Conservation (phyloP, 2,329 filamentous ascomycete species). For the Cladophialophora yegresii region DNA sequence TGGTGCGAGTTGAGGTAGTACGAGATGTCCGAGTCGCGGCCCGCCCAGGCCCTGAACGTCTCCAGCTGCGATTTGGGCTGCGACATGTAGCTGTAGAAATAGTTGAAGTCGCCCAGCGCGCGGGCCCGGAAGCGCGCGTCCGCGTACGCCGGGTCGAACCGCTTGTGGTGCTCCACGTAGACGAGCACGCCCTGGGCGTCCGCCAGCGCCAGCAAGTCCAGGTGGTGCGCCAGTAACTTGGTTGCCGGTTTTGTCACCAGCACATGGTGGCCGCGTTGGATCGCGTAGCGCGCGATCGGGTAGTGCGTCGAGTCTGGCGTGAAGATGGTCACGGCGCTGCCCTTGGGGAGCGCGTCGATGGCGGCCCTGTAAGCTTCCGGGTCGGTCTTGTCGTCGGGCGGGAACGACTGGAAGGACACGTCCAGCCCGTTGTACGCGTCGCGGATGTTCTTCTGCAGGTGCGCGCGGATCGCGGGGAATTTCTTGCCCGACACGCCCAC, state of each 20-base stretch:
- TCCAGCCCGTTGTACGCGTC: conserved; percentile 87
- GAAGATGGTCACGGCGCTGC: conserved; percentile 93
- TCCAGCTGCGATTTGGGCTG: conserved; percentile 89
- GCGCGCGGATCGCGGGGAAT: conserved; percentile 88
- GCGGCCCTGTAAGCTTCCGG: conserved; percentile 83
- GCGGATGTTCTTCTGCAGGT: conserved; percentile 83
- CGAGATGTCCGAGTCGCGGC: conserved; percentile 86
- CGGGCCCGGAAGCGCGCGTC: conserved; percentile 71
- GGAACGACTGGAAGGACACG: conserved; percentile 81
- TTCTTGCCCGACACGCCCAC: conserved; percentile 85
- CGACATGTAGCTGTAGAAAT: conserved; percentile 97
- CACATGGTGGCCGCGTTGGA: conserved; percentile 83
- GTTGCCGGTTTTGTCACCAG: conserved; percentile 93
- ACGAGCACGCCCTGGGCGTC: conserved; percentile 79
- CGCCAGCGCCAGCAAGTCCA: conserved; percentile 70
- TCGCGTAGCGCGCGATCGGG: conserved; percentile 88
- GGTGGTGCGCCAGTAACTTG: conserved; percentile 78
- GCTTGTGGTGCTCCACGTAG: conserved; percentile 95
- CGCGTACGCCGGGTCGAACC: conserved; percentile 88
- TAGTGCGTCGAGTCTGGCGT: conserved; percentile 92
- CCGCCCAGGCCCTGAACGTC: conserved; percentile 94
- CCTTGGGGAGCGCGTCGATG: conserved; percentile 75
- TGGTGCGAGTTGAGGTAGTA: conserved; percentile 97
- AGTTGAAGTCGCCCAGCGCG: conserved; percentile 89
- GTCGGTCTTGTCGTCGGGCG: conserved; percentile 69